phyloP scores from a whole-genome alignment of 2,329 filamentous ascomycete species.

The Truncatella angustata region DNA sequence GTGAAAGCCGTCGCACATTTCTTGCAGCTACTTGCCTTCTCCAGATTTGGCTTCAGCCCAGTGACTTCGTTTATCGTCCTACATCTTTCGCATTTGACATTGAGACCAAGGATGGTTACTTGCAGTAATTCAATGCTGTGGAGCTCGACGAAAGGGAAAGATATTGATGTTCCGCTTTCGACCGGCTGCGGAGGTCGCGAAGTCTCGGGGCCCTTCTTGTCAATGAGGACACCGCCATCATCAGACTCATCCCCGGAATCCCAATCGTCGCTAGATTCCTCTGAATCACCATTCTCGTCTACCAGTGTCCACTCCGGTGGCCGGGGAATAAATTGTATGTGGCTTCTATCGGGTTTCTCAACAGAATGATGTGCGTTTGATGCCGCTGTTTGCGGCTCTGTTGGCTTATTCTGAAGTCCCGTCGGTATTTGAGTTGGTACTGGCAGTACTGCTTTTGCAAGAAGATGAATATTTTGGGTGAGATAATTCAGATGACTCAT shows the following conservation, averaged over 20 bases:
- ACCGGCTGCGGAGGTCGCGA: constrained; percentile 35
- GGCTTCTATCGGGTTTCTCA: constrained; percentile 50
- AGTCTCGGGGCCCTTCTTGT: constrained; percentile 18
- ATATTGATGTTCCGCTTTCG: constrained; percentile 73
- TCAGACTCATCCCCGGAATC: constrained; percentile 48
- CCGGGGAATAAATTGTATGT: constrained; percentile 70
- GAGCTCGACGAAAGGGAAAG: constrained; percentile 75
- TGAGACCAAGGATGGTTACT: constrained; percentile 63
- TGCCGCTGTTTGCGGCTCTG: constrained; percentile 11
- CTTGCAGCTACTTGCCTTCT: constrained; percentile 53
- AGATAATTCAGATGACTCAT: constrained; percentile 76
- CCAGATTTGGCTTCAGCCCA: constrained; percentile 56
- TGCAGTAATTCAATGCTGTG: constrained; percentile 76
- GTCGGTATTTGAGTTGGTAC: constrained; percentile 14
- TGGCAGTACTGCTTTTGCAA: constrained; percentile 55
- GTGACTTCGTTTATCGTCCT: constrained; percentile 70
- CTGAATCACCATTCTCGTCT: constrained; percentile 44
- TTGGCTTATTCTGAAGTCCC: constrained; percentile 3
- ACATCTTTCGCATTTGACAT: constrained; percentile 76
- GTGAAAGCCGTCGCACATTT: constrained; percentile 56
- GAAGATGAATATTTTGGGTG: constrained; percentile 64
- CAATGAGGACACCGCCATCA: constrained; percentile 40
- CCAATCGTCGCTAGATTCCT: constrained; percentile 35
- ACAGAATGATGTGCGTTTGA: constrained; percentile 18
- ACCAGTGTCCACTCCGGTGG: constrained; percentile 71